Evolutionary conservation across 2,329 filamentous ascomycete genomes (phyloP).

Genomic region (Zasmidium angulare): DNA sequence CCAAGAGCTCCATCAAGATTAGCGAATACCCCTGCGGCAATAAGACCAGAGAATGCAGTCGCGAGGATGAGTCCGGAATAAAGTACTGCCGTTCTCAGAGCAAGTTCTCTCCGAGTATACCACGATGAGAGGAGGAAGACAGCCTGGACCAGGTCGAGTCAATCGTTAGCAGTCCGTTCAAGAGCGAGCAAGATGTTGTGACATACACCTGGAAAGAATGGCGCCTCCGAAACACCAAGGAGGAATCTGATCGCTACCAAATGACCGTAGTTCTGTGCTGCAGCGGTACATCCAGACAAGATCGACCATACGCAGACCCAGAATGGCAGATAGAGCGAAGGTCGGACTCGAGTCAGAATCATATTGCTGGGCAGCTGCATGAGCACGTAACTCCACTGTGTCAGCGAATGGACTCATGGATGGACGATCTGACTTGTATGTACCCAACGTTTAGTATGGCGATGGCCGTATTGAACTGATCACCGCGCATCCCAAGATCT

Average conservation of each 20-base stretch:
- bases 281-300: conserved; percentile 10
- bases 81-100: conserved; percentile 24
- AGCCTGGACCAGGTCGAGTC: neutral
- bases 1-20: conserved; percentile 61
- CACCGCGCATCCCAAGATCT: conserved; percentile 13
- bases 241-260: conserved; percentile 12
- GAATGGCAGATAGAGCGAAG: conserved; percentile 12
- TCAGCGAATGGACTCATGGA: neutral
- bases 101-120: conserved; percentile 49
- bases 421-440: no score
- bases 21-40: conserved; percentile 57
- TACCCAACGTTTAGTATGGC: conserved; percentile 14
- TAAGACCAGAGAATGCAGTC: conserved; percentile 65
- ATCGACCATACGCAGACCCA: conserved; percentile 9
- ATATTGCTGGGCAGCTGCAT: conserved; percentile 5
- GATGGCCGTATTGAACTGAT: conserved; percentile 12
- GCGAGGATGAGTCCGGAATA: conserved; percentile 41
- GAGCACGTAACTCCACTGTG: neutral
- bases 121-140: conserved; percentile 13
- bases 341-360: conserved; percentile 13
- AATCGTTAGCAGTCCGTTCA: no score
- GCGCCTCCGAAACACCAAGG: conserved; percentile 9
- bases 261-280: conserved; percentile 2
- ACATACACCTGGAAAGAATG: conserved; percentile 2
- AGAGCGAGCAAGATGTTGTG: no score